These are phyloP conservation scores for Vicia sativa DNA, from an alignment of 306 rosid genomes.

Conservation along the genomic window DNA sequence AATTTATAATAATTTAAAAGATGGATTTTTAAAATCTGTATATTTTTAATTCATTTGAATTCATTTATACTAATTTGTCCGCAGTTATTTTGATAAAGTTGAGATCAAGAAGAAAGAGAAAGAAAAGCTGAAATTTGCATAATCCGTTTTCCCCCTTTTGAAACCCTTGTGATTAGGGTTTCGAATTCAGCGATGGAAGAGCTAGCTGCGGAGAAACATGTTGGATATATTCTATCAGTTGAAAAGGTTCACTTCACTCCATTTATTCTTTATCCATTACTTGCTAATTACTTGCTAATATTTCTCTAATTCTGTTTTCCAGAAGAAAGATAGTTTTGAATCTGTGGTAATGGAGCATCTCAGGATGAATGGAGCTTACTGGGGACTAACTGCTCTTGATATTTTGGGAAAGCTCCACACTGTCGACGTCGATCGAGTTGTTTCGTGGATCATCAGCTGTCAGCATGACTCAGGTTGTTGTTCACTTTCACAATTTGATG, in stretches of 20 bases:
- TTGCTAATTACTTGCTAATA: background rate
- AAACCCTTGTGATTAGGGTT: too few species aligned
- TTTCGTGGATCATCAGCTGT: constrained; percentile 78
- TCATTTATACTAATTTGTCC: too few species aligned
- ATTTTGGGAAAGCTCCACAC: constrained; percentile 68
- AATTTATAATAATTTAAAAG: too few species aligned
- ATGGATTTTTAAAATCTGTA: too few species aligned
- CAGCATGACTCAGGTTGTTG: constrained; percentile 76
- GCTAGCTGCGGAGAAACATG: constrained; percentile 75
- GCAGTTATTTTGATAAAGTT: too few species aligned
- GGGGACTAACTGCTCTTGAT: constrained; percentile 88
- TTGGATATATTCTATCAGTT: constrained; percentile 59
- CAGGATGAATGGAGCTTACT: constrained; percentile 86
- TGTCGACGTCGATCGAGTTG: constrained; percentile 69
- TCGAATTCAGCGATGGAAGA: too few species aligned
- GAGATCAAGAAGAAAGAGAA: too few species aligned
- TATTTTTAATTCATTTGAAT: too few species aligned
- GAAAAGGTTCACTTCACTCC: constrained; percentile 54
- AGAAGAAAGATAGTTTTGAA: constrained; percentile 79
- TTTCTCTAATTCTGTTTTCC: constrained; percentile 9
- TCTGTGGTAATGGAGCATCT: constrained; percentile 88
- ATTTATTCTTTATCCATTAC: background rate
- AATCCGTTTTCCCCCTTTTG: too few species aligned
- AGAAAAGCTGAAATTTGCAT: too few species aligned
- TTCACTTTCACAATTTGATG: constrained; percentile 8